phyloP scores from a whole-genome alignment of 495 filamentous ascomycete genomes.

The Evansstolkia leycettana region DNA sequence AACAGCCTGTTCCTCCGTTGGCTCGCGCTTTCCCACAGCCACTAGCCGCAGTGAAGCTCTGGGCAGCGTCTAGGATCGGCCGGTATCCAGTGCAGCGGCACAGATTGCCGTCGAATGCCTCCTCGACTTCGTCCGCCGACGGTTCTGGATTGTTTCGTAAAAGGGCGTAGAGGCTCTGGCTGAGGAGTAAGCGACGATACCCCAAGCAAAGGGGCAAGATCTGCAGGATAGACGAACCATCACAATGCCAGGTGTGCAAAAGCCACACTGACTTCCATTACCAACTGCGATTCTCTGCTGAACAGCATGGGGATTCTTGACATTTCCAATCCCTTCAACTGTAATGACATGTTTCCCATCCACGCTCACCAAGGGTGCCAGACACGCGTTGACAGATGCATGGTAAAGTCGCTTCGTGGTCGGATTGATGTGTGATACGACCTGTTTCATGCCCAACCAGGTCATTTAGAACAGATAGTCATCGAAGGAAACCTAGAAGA shows the following conservation, averaged over 20 bases:
- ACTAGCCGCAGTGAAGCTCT: conserved; percentile 12
- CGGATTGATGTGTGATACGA: conserved; percentile 83
- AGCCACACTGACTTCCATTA: conserved; percentile 57
- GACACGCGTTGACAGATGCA: conserved; percentile 85
- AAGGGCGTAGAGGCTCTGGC: conserved; percentile 51
- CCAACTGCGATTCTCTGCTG: conserved; percentile 76
- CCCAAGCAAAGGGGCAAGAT: conserved; percentile 41
- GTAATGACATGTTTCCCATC: conserved; percentile 99
- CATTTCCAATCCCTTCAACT: conserved; percentile 90
- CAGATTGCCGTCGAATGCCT: conserved; percentile 90
- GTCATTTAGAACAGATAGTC: conserved; percentile 7
- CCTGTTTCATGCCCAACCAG: conserved; percentile 28
- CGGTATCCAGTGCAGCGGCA: conserved; percentile 94
- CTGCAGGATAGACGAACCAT: conserved; percentile 82
- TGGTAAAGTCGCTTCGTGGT: conserved; percentile 81
- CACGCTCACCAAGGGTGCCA: conserved; percentile 81
- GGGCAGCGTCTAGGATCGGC: conserved; percentile 87
- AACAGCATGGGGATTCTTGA: conserved; percentile 74
- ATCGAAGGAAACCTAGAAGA: neutral
- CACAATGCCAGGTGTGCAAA: conserved; percentile 95
- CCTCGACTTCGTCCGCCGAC: conserved; percentile 66
- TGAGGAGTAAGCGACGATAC: conserved; percentile 25
- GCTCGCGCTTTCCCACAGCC: conserved; percentile 29
- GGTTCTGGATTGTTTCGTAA: conserved; percentile 62
- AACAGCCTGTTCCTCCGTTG: conserved; percentile 41